phyloP scores from a whole-genome alignment of 208 protist genomes.

The Borovskyia barvae region DNA sequence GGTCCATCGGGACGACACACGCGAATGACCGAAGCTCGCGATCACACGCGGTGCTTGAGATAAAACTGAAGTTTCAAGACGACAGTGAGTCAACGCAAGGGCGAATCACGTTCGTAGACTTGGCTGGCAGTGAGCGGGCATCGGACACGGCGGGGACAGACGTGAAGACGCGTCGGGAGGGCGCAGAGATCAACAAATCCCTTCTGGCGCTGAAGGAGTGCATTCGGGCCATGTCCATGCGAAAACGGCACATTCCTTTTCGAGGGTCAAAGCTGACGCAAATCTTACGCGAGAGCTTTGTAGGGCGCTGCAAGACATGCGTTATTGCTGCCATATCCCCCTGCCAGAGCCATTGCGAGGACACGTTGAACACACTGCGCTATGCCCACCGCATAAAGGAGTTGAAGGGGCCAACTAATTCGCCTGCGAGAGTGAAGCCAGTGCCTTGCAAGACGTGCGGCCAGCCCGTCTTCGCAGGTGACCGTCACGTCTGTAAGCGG shows the following conservation, averaged over 20 bases:
- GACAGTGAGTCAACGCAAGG: slow-evolving; percentile 37
- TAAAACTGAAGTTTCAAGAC: slow-evolving; percentile 46
- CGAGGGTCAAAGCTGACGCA: slow-evolving; percentile 96
- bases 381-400: slow-evolving; percentile 96
- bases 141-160: slow-evolving; percentile 91
- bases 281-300: slow-evolving; percentile 93
- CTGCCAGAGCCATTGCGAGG: slow-evolving; percentile 83
- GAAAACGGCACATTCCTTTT: slow-evolving; percentile 94
- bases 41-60: slow-evolving; percentile 84
- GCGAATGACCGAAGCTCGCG: slow-evolving; percentile 84
- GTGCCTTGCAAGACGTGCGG: slow-evolving; percentile 68
- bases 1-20: slow-evolving; percentile 81
- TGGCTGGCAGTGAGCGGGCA: slow-evolving; percentile 97
- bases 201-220: slow-evolving; percentile 98
- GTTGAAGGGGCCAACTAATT: slow-evolving; percentile 41
- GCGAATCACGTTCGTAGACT: slow-evolving; percentile 97
- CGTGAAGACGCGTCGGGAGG: slow-evolving; percentile 88
- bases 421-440: slow-evolving; percentile 33
- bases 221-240: slow-evolving; percentile 94
- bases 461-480: slow-evolving; percentile 63
- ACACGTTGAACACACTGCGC: slow-evolving; percentile 97
- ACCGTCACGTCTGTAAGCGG: slow-evolving; percentile 70
- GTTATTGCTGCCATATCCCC: slow-evolving; percentile 95
- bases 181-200: slow-evolving; percentile 98
- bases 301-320: slow-evolving; percentile 90